These are phyloP conservation scores for Phaeolepiota aurea DNA, from an alignment of 768 basidiomycete genomes.

Conservation along the genomic window DNA sequence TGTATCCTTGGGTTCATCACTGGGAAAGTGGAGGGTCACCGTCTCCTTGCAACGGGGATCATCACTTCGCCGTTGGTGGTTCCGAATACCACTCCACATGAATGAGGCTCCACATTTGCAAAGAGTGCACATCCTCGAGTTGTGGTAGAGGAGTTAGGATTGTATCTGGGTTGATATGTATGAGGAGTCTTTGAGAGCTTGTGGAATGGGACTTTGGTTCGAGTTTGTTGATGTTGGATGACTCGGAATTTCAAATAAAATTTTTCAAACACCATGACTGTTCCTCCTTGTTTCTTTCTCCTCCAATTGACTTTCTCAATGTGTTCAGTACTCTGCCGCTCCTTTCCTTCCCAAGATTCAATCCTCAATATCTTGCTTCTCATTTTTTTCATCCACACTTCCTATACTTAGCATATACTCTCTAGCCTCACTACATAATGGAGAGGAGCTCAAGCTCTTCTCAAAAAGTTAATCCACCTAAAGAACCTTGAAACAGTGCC, in stretches of 20 bases:
- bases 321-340: no score
- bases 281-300: neutral
- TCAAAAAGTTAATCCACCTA: neutral
- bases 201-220: neutral
- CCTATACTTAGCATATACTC: no score
- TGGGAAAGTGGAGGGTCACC: neutral
- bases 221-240: neutral
- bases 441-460: neutral
- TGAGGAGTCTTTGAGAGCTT: no score
- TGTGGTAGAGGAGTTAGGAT: neutral
- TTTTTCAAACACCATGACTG: no score
- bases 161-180: neutral
- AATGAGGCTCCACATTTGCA: constrained; percentile 1
- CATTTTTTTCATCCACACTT: no score
- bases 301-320: no score
- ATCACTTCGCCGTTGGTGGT: constrained; percentile 1
- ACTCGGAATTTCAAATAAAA: no score
- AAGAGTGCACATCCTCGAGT: neutral
- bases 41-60: constrained; percentile 2
- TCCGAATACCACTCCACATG: neutral
- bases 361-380: no score
- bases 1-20: constrained; percentile 1
- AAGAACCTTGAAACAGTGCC: no score
- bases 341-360: no score
- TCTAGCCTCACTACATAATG: no score